A percentile compares a stretch with the other conserved stretches of the same genome.
These are phyloP conservation scores for Solanum rostratum DNA, from an alignment of 257 asterid genomes.

Conservation along the genomic window DNA sequence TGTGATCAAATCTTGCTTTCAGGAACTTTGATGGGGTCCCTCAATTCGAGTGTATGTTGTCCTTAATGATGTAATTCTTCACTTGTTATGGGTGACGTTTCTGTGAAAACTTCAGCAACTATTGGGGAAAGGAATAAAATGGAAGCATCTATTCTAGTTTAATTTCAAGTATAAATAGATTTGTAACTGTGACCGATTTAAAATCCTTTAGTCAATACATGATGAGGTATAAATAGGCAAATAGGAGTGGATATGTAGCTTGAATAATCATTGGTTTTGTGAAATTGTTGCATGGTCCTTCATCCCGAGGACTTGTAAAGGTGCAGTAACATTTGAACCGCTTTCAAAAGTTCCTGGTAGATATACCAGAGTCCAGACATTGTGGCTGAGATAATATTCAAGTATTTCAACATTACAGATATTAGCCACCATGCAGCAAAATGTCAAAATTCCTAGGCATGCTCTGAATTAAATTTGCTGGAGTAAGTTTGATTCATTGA, in stretches of 20 bases:
- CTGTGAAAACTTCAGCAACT: no score
- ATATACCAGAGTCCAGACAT: neutral
- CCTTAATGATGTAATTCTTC: conserved; percentile 21
- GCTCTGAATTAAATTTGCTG: neutral
- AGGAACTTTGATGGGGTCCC: conserved; percentile 67
- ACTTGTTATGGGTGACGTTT: no score
- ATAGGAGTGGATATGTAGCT: neutral
- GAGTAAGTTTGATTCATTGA: neutral
- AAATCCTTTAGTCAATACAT: no score
- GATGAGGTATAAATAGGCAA: no score
- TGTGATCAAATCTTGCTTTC: conserved; percentile 1
- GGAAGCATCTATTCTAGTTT: no score
- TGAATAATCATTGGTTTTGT: conserved; percentile 47
- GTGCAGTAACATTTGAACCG: conserved; percentile 10
- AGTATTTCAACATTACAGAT: neutral
- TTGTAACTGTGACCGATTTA: no score
- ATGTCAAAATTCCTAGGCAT: neutral
- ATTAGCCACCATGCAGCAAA: neutral
- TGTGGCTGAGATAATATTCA: neutral
- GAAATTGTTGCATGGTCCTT: conserved; percentile 38
- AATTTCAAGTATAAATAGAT: no score
- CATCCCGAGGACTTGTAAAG: conserved; percentile 26
- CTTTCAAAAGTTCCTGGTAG: neutral
- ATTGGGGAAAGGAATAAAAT: no score
- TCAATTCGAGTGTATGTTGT: conserved; percentile 50